These are phyloP conservation scores for Plenodomus tracheiphilus DNA, from an alignment of 2,329 filamentous ascomycete genomes.

Conservation along the genomic window DNA sequence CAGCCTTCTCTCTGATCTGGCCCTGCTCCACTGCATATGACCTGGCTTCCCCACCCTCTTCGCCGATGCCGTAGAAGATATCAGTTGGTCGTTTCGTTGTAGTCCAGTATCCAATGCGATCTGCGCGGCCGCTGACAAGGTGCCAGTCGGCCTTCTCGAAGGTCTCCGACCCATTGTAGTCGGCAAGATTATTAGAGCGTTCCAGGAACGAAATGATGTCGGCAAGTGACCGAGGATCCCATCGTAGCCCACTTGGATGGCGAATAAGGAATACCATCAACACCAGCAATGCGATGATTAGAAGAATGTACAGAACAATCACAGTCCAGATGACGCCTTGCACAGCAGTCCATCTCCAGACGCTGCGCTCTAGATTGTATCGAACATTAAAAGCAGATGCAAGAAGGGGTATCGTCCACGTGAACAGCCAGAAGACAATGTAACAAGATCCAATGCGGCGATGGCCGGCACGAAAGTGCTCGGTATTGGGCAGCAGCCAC, in stretches of 20 bases:
- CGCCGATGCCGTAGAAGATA: constrained; percentile 80
- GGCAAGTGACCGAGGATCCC: constrained; percentile 81
- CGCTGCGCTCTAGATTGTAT: constrained; percentile 59
- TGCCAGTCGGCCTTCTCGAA: constrained; percentile 57
- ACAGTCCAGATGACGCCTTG: constrained; percentile 78
- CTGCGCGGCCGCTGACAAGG: constrained; percentile 60
- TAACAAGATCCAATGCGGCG: constrained; percentile 68
- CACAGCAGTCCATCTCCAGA: constrained; percentile 80
- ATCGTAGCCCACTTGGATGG: constrained; percentile 74
- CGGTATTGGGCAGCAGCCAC: constrained; percentile 69
- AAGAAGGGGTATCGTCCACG: constrained; percentile 80
- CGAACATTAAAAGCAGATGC: constrained; percentile 74
- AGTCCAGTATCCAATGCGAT: constrained; percentile 86
- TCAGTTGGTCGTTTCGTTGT: constrained; percentile 65
- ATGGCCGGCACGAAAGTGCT: constrained; percentile 70
- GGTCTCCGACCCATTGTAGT: constrained; percentile 72
- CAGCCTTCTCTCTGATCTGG: constrained; percentile 50
- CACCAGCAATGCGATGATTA: constrained; percentile 61
- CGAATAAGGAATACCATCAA: constrained; percentile 67
- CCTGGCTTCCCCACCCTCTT: constrained; percentile 57
- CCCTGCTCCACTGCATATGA: constrained; percentile 57
- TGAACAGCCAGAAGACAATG: constrained; percentile 73
- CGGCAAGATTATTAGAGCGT: constrained; percentile 74
- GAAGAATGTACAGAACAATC: constrained; percentile 71
- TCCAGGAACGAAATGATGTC: constrained; percentile 79